Evolutionary conservation across 2,329 filamentous ascomycete genomes (phyloP), one percentile per base, ranked within the genome.

Genomic region (Kalaharituber pfeilii): DNA sequence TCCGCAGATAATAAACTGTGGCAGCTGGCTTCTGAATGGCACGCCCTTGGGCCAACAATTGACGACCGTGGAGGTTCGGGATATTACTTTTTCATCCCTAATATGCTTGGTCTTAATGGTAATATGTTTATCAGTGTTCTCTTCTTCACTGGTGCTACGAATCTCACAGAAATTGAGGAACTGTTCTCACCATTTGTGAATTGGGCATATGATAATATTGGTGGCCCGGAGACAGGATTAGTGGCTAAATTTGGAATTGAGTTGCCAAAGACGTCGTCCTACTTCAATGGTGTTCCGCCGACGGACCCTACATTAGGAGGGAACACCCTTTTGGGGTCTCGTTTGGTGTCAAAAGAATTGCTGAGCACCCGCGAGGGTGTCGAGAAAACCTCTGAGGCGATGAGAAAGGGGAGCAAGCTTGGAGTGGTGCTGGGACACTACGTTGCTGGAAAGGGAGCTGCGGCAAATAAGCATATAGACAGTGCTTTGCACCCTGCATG

Each of bases 31-130:
- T 68, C 67, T 52, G 60, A 66, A 56, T 67, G 70, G 36, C 70
- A 74, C 49, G 67, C 68, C 24, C 64, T 67, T 22, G 66, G 71
- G 1, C 66, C 74, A 9, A 69, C 69, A 44, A 64, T 71, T 20
- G 72, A 71, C 56, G 73, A 72, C 57, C 71, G 70, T 47, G 62
- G 72, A 1, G 65, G 66, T 24, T 63, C 65, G 7, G 66, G 68
- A 5, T 68, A 70, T 39, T 64, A 69, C 47, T 70, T 65, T 29
- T 65, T 73, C 15, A 15, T 67, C 53, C 66, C 70, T n/a, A 65
- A 66, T n/a, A 68, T 68, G 3, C 63, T 68, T 15, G 4, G 13
- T 2, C 44, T 22, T 5, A 49, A 15, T 1, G 57, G 54, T 22
- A 49, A 62, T 13, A 59, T 62, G 6, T 54, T 56, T 47, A 5